phyloP scores from a whole-genome alignment of 495 filamentous ascomycete genomes.

The Xylaria palmicola region DNA sequence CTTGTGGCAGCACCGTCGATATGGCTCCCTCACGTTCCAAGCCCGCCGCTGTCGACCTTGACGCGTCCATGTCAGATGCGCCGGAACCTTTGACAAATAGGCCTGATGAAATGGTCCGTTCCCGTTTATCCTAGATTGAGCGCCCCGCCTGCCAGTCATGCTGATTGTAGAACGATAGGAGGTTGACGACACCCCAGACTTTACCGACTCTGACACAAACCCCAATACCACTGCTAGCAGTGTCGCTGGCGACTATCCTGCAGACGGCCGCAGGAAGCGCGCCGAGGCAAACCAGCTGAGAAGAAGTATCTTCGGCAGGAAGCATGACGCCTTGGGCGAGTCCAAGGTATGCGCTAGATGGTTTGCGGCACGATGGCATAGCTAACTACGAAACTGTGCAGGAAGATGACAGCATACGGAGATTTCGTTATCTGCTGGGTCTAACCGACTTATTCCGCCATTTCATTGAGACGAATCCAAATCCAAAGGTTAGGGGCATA shows the following conservation, averaged over 20 bases:
- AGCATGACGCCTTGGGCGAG: slow-evolving; percentile 84
- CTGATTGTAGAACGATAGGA: slow-evolving; percentile 44
- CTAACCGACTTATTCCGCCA: slow-evolving; percentile 97
- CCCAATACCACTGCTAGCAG: slow-evolving; percentile 90
- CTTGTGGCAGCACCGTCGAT: slow-evolving; percentile 21
- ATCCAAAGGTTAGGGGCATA: slow-evolving; percentile 85
- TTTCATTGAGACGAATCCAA: slow-evolving; percentile 96
- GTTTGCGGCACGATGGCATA: neutral
- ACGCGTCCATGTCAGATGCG: slow-evolving; percentile 61
- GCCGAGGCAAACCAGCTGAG: slow-evolving; percentile 83
- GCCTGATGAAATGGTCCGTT: slow-evolving; percentile 49
- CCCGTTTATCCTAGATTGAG: neutral
- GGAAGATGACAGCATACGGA: slow-evolving; percentile 93
- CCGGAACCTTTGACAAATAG: slow-evolving; percentile 45
- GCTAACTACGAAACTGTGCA: slow-evolving; percentile 40
- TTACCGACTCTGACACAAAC: slow-evolving; percentile 89
- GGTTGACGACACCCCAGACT: slow-evolving; percentile 78
- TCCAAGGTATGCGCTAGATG: slow-evolving; percentile 66
- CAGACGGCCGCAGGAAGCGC: slow-evolving; percentile 80
- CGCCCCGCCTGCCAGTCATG: neutral
- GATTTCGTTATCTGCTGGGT: slow-evolving; percentile 94
- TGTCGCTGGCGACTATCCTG: slow-evolving; percentile 66
- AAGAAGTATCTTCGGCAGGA: slow-evolving; percentile 89
- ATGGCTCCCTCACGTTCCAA: slow-evolving; percentile 63
- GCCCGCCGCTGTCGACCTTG: slow-evolving; percentile 48